Evolutionary conservation across 2,329 filamentous ascomycete species (phyloP).

Genomic region (Colletotrichum sp.): DNA sequence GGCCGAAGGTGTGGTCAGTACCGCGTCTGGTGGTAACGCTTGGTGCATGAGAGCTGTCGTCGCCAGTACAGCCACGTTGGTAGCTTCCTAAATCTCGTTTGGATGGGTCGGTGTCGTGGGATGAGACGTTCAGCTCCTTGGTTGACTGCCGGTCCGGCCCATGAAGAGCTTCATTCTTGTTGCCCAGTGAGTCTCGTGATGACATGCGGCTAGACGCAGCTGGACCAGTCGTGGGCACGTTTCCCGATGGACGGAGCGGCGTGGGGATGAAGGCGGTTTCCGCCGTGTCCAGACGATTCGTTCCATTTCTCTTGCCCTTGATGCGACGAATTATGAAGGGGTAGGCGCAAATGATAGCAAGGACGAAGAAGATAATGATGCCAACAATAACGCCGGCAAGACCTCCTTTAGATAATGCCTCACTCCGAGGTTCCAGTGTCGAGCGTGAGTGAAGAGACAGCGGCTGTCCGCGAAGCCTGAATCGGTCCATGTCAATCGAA

Average conservation of each 20-base stretch:
- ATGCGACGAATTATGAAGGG: conserved; percentile 40
- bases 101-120: neutral
- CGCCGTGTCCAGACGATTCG: conserved; percentile 30
- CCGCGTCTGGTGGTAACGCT: conserved; percentile 9
- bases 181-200: conserved; percentile 4
- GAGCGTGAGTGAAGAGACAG: conserved; percentile 21
- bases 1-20: conserved; percentile 15
- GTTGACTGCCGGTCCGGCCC: conserved; percentile 4
- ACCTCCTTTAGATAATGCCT: conserved; percentile 29
- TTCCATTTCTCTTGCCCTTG: conserved; percentile 27
- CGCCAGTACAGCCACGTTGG: conserved; percentile 4
- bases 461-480: neutral
- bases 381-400: conserved; percentile 44
- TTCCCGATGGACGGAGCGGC: conserved; percentile 31
- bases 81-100: neutral
- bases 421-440: conserved; percentile 33
- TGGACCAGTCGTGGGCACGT: conserved; percentile 21
- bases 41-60: conserved; percentile 1
- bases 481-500: conserved; percentile 1
- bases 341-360: conserved; percentile 42
- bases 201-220: conserved; percentile 5
- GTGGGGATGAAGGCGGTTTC: conserved; percentile 32
- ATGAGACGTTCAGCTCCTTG: neutral
- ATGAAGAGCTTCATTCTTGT: conserved; percentile 4
- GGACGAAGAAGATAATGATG: conserved; percentile 33